Evolutionary conservation across 495 filamentous ascomycete species (phyloP).

Genomic region (Xeromyces bisporus): DNA sequence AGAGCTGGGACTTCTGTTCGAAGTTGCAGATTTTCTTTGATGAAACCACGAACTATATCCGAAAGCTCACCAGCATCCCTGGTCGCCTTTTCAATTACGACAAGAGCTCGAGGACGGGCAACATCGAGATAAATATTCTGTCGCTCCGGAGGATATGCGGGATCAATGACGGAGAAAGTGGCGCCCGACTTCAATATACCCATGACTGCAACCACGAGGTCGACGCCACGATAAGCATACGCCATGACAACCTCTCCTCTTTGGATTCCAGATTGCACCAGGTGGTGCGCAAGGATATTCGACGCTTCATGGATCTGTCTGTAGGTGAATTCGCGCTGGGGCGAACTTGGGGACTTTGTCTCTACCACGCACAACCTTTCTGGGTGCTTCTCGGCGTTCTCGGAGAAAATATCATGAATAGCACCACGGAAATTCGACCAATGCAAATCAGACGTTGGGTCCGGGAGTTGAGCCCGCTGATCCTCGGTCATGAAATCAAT

Average conservation of each 20-base stretch:
- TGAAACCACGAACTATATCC: conserved; percentile 52
- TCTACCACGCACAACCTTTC: conserved; percentile 70
- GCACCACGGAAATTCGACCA: conserved; percentile 70
- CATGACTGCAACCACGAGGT: conserved; percentile 35
- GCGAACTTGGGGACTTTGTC: conserved; percentile 44
- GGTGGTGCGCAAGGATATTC: conserved; percentile 62
- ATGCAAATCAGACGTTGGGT: conserved; percentile 60
- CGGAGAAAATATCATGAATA: conserved; percentile 63
- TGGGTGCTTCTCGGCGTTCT: conserved; percentile 58
- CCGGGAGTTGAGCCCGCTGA: conserved; percentile 38
- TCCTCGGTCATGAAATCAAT: conserved; percentile 33
- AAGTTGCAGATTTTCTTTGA: conserved; percentile 54
- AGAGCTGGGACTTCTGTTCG: conserved; percentile 65
- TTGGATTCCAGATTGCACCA: conserved; percentile 54
- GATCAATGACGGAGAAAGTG: conserved; percentile 56
- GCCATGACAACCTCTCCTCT: conserved; percentile 88
- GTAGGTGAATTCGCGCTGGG: conserved; percentile 65
- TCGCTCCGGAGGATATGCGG: conserved; percentile 69
- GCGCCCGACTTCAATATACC: conserved; percentile 37
- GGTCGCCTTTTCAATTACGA: conserved; percentile 66
- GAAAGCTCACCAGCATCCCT: conserved; percentile 57
- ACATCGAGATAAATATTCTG: conserved; percentile 90
- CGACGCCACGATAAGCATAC: conserved; percentile 58
- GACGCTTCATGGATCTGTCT: conserved; percentile 73
- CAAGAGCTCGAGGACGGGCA: conserved; percentile 59